phyloP scores from a whole-genome alignment of 1,139 yeast species.

The Suhomyces coccinellae region DNA sequence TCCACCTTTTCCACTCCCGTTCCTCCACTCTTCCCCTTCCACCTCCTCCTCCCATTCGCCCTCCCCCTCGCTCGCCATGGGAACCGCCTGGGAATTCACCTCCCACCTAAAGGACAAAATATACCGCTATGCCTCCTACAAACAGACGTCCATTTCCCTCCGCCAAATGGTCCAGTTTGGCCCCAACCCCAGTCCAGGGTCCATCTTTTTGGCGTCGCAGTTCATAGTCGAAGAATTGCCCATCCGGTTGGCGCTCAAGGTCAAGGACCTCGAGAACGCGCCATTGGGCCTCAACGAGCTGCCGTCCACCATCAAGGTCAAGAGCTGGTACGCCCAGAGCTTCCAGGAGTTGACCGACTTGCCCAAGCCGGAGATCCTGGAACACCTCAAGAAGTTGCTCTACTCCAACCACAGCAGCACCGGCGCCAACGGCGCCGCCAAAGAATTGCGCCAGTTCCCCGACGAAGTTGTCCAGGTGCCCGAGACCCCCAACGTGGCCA shows the following conservation, averaged over 20 bases:
- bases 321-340: constrained; percentile 90
- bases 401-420: constrained; percentile 14
- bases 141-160: constrained; percentile 82
- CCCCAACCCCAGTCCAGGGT: constrained; percentile 72
- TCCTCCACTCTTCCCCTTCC: constrained; percentile 1
- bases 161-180: constrained; percentile 96
- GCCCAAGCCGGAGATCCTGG: constrained; percentile 50
- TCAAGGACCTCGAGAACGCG: constrained; percentile 76
- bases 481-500: constrained; percentile 33
- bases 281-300: constrained; percentile 73
- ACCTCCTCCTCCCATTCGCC: constrained; percentile 1
- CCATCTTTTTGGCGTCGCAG: constrained; percentile 79
- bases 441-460: constrained; percentile 7
- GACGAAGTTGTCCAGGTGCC: constrained; percentile 2
- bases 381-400: constrained; percentile 38
- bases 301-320: constrained; percentile 75
- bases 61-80: constrained; percentile 25
- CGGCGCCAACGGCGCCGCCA: constrained; percentile 1
- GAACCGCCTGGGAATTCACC: constrained; percentile 49
- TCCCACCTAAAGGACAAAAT: constrained; percentile 40
- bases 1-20: neutral
- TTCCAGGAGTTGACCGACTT: constrained; percentile 75
- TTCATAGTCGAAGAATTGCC: constrained; percentile 88
- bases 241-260: constrained; percentile 81
- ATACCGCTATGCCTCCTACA: constrained; percentile 63